phyloP scores from a whole-genome alignment of 1,284 basidiomycete species.

The Peniophora sp. region DNA sequence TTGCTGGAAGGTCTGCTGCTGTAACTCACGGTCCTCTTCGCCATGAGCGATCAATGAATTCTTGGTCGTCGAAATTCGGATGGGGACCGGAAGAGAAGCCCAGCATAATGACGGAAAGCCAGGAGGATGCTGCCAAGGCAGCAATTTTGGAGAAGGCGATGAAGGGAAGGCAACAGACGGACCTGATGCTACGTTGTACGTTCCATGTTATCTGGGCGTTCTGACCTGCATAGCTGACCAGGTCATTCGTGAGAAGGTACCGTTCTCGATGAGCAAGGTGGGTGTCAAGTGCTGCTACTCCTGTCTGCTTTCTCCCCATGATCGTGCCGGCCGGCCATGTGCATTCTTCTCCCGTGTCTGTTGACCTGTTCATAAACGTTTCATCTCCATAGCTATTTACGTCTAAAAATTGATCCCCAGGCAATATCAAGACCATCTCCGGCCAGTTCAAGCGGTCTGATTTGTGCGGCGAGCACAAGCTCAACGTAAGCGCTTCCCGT shows the following conservation, averaged over 20 bases:
- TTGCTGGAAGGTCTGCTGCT: not conserved
- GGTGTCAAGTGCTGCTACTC: not conserved
- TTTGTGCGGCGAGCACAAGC: constrained; percentile 79
- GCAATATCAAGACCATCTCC: constrained; percentile 84
- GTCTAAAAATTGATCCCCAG: constrained; percentile 28
- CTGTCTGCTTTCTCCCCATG: not conserved
- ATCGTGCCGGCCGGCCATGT: constrained; percentile 2
- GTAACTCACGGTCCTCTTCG: not conserved
- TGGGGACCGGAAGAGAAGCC: constrained; percentile 14
- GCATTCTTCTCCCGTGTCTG: not conserved
- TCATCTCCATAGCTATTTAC: constrained; percentile 17
- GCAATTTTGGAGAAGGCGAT: constrained; percentile 75
- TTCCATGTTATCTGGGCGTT: constrained; percentile 11
- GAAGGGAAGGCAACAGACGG: constrained; percentile 72
- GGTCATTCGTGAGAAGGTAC: constrained; percentile 55
- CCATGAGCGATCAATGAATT: constrained; percentile 12
- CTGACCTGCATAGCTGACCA: constrained; percentile 3
- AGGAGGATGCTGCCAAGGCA: constrained; percentile 63
- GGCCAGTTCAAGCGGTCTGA: constrained; percentile 88
- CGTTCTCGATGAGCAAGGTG: constrained; percentile 57
- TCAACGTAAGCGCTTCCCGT: constrained; percentile 55
- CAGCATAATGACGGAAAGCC: constrained; percentile 31
- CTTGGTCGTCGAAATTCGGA: constrained; percentile 19
- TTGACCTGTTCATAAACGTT: constrained; percentile 3
- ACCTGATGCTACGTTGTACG: constrained; percentile 79